These are phyloP conservation scores for Fennellomyces sp. DNA, from an alignment of 371 early-diverging fungal genomes.

Conservation along the genomic window DNA sequence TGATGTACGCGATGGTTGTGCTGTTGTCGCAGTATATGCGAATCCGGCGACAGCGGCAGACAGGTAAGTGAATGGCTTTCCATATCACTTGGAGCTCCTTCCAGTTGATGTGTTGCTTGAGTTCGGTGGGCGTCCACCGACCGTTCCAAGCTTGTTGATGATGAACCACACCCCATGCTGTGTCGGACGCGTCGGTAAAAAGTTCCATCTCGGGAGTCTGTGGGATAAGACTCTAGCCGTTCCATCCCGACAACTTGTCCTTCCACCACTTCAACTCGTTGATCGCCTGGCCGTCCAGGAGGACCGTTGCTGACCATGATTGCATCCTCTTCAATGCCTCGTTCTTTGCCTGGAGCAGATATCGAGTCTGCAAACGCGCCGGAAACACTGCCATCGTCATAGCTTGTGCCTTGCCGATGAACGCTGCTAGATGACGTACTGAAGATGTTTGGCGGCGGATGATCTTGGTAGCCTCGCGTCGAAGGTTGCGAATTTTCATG, in stretches of 20 bases:
- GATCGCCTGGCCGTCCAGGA: background rate
- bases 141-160: too few relatives aligned
- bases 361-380: constrained; percentile 16
- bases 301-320: background rate
- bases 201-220: constrained; percentile 9
- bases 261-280: constrained; percentile 26
- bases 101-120: background rate
- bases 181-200: constrained; percentile 29
- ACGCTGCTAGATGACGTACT: too few relatives aligned
- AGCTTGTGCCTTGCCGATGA: too few relatives aligned
- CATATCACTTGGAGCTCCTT: constrained; percentile 13
- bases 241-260: constrained; percentile 13
- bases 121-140: constrained; percentile 12
- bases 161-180: constrained; percentile 30
- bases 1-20: constrained; percentile 28
- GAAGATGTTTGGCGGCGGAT: too few relatives aligned
- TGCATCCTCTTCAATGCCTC: constrained; percentile 12
- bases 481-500: constrained; percentile 12
- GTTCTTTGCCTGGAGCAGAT: constrained; percentile 9
- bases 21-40: constrained; percentile 26
- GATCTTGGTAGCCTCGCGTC: too few relatives aligned
- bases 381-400: constrained; percentile 6
- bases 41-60: constrained; percentile 2
- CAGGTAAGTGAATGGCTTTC: constrained; percentile 7
- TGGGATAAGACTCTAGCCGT: constrained; percentile 19